phyloP scores from a whole-genome alignment of 495 filamentous ascomycete species.

The Sordaria brevicollis region DNA sequence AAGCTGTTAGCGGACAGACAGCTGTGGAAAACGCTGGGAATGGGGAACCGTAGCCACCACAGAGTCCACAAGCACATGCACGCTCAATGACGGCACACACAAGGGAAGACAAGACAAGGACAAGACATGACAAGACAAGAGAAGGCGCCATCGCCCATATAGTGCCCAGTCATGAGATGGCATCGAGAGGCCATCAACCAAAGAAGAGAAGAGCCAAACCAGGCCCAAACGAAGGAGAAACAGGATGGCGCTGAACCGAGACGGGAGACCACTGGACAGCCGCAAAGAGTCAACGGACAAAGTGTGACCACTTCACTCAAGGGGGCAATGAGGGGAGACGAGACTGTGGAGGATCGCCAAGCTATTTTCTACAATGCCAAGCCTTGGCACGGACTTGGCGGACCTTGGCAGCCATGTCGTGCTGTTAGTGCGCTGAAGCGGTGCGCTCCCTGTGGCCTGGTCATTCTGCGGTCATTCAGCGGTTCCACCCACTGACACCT shows the following conservation, averaged over 20 bases:
- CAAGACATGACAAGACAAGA: neutral
- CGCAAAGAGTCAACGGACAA: neutral
- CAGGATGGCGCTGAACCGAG: neutral
- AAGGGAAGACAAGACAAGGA: neutral
- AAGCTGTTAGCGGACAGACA: neutral
- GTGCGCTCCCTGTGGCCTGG: neutral
- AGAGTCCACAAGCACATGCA: neutral
- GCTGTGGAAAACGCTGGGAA: neutral
- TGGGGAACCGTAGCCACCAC: neutral
- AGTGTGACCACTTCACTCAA: neutral
- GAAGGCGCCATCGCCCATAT: no score
- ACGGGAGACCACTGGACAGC: neutral
- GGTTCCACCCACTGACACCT: neutral
- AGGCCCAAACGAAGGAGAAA: neutral
- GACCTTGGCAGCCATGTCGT: slow-evolving; percentile 10
- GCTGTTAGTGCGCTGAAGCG: slow-evolving; percentile 10
- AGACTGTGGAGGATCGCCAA: slow-evolving; percentile 14
- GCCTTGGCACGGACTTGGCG: slow-evolving; percentile 24
- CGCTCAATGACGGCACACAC: neutral
- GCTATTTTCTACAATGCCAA: slow-evolving; percentile 21
- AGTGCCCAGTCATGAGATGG: neutral
- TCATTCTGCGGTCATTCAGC: neutral
- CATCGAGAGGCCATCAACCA: neutral
- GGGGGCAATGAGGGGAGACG: neutral
- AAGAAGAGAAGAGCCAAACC: neutral